A percentile compares a stretch with the other conserved stretches of the same genome.
Evolutionary conservation across 139 green algal genomes (phyloP).

Genomic region (Chlamydomonas schloesseri): DNA sequence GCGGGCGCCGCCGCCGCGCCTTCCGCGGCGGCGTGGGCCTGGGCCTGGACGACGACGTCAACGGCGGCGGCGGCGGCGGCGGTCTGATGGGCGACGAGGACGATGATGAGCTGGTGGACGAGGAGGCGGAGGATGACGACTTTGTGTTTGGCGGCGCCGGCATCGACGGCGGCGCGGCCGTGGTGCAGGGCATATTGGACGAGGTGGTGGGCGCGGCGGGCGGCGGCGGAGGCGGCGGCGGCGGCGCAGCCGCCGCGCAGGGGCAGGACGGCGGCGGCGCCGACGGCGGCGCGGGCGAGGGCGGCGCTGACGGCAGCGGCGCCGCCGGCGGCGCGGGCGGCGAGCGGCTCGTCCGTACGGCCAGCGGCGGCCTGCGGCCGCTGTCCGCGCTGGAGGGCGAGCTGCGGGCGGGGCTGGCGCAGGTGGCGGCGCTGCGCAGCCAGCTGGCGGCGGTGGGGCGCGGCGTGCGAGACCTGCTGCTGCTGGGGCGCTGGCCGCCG

Average conservation of each 20-base stretch:
- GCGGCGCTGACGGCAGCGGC: neutral
- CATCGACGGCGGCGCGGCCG: neutral
- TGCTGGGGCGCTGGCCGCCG: constrained; percentile 44
- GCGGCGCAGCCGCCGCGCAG: neutral
- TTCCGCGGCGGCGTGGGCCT: neutral
- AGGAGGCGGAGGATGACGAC: no score
- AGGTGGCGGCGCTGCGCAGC: constrained; percentile 25
- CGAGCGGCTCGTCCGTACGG: constrained; percentile 15
- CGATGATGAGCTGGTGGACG: no score
- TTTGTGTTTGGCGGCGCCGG: no score
- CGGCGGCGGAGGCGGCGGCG: neutral
- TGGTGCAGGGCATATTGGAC: neutral
- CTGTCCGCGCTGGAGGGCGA: constrained; percentile 31
- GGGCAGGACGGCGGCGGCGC: neutral
- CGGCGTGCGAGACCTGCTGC: constrained; percentile 30
- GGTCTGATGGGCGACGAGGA: no score
- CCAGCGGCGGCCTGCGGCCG: constrained; percentile 3
- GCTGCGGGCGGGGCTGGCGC: constrained; percentile 30
- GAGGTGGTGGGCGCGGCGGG: neutral
- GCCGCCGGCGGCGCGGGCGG: neutral
- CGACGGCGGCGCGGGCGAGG: neutral
- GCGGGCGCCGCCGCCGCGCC: neutral
- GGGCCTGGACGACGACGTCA: neutral
- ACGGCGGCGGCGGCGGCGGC: neutral
- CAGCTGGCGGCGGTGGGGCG: constrained; percentile 35